Percentiles rank a stretch among this genome's conserved stretches.
These are phyloP conservation scores for Aureobasidium sp. DNA, from an alignment of 2,329 filamentous ascomycete genomes.

Conservation along the genomic window DNA sequence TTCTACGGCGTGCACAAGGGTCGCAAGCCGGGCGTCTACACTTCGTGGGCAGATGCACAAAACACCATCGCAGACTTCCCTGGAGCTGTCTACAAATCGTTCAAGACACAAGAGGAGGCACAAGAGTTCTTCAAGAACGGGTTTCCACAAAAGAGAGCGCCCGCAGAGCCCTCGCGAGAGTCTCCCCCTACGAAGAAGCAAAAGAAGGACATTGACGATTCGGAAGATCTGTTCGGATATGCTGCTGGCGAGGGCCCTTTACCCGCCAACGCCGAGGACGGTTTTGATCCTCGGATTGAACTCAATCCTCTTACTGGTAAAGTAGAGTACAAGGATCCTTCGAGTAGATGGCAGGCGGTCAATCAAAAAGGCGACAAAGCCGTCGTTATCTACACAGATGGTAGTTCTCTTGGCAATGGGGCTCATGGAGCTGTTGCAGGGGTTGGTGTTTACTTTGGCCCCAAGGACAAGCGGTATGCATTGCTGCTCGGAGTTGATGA, in stretches of 20 bases:
- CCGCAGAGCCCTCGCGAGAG: slow-evolving; percentile 19
- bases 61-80: slow-evolving; percentile 68
- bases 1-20: slow-evolving; percentile 57
- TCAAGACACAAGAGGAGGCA: slow-evolving; percentile 56
- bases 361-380: slow-evolving; percentile 38
- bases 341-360: slow-evolving; percentile 41
- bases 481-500: too few species aligned
- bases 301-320: slow-evolving; percentile 49
- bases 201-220: slow-evolving; percentile 31
- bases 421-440: slow-evolving; percentile 49
- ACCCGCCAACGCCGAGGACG: slow-evolving; percentile 51
- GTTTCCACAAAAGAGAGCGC: slow-evolving; percentile 19
- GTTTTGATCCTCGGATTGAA: slow-evolving; percentile 53
- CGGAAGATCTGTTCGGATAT: slow-evolving; percentile 30
- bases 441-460: slow-evolving; percentile 59
- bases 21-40: slow-evolving; percentile 55
- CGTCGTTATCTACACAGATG: slow-evolving; percentile 57
- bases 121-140: slow-evolving; percentile 61
- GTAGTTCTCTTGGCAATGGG: slow-evolving; percentile 55
- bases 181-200: slow-evolving; percentile 30
- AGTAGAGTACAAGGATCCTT: slow-evolving; percentile 49
- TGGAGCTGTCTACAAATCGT: slow-evolving; percentile 50
- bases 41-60: slow-evolving; percentile 61
- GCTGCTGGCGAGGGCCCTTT: slow-evolving; percentile 51
- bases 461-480: slow-evolving; percentile 39